phyloP scores from a whole-genome alignment of 331 rosid species.

The Acacia concinna region DNA sequence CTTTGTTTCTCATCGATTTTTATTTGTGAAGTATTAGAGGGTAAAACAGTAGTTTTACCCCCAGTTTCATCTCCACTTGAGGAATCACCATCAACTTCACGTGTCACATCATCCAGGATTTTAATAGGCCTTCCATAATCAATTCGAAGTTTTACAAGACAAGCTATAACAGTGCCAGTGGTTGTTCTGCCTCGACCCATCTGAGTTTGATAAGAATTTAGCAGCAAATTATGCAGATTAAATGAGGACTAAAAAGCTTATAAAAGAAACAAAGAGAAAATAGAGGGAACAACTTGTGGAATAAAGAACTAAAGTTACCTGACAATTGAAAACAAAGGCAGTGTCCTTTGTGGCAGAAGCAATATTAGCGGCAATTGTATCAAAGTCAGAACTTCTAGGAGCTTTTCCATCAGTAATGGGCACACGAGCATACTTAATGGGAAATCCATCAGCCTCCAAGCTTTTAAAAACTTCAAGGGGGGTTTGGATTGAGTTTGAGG shows the following conservation, averaged over 20 bases:
- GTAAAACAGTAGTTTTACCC: background rate
- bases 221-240: background rate
- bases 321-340: slow-evolving; percentile 93
- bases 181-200: slow-evolving; percentile 92
- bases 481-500: slow-evolving; percentile 67
- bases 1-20: background rate
- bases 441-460: slow-evolving; percentile 79
- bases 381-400: slow-evolving; percentile 89
- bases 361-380: slow-evolving; percentile 71
- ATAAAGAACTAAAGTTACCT: slow-evolving; percentile 54
- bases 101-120: slow-evolving; percentile 50
- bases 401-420: slow-evolving; percentile 97
- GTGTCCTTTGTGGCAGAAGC: slow-evolving; percentile 79
- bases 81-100: slow-evolving; percentile 53
- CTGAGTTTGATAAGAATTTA: slow-evolving; percentile 34
- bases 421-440: slow-evolving; percentile 90
- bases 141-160: slow-evolving; percentile 77
- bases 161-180: slow-evolving; percentile 88
- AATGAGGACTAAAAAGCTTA: background rate
- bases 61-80: slow-evolving; percentile 39
- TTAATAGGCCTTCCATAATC: slow-evolving; percentile 79
- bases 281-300: slow-evolving; percentile 29
- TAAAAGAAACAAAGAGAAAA: slow-evolving; percentile 13
- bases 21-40: background rate
- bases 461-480: slow-evolving; percentile 85